Base-by-base conservation (phyloP, 768 basidiomycete genomes). In the Podaxis mareebaensis region DNA sequence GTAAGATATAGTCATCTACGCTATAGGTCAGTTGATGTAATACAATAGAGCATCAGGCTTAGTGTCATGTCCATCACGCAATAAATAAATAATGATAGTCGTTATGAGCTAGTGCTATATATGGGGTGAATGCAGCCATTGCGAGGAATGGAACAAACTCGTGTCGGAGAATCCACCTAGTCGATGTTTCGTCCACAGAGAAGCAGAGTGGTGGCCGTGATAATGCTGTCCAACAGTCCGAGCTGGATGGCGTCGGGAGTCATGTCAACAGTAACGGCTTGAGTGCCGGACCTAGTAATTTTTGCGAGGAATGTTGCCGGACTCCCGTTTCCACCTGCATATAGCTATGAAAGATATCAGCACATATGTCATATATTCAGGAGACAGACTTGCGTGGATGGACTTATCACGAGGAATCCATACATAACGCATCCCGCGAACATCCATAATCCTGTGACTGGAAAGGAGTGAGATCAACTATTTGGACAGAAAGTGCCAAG, bases 151-250 rank as follows among this genome's bases (percentile, higher is more conserved):
- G 63, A 61, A 40, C 28, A 30, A 63, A 5, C 6, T n/a, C 42
- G 26, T 15, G 48, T 5, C 12, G 13, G n/a, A 6, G 17, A 38
- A 36, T 48, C n/a, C 26, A 38, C 20, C 68, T 68, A 89, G 66
- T 89, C 88, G 24, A 90, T 84, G 72, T 77, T 84, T 60, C 81
- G 82, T n/a, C 88, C 88, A 55, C 79, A 86, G 63, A 83, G 84
- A 49, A 90, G 75, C 24, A 90, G 75, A 4, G 84, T 67, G 0
- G 84, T 79, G 0, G 84, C 86, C 10, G 84, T 76, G 28, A 89
- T 69, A 61, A 77, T 72, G 7, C 78, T 70, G 24, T 89, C 83
- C 4, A 88, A 75, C 17, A 90, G 78, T 15, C 81, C 81, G 7
- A 81, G 74, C 61, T 85, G 81, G 36, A 88, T 73, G 13, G 84